Percentiles rank a stretch among this genome's conserved stretches.
Conservation (phyloP, 192 early-diverging fungal species). For the Coemansia sp. region DNA sequence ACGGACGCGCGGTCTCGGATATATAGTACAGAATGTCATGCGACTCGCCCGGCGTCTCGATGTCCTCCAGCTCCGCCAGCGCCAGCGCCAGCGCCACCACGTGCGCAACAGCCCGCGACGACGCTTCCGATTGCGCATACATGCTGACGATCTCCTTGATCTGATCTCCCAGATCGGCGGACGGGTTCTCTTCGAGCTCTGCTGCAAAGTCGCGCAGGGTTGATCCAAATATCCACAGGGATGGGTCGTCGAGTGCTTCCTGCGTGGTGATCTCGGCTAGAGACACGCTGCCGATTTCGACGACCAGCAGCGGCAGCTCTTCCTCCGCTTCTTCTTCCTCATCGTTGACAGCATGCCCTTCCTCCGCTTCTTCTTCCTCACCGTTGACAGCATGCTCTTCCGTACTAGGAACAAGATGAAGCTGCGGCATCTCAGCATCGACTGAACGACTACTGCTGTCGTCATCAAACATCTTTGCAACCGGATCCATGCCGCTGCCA, state of each 20-base stretch:
- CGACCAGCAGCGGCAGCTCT: constrained; percentile 6
- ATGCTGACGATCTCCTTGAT: constrained; percentile 42
- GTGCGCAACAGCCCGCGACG: constrained; percentile 44
- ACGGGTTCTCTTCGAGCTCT: not conserved
- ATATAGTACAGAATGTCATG: constrained; percentile 32
- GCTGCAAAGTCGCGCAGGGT: constrained; percentile 40
- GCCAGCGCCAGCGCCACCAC: constrained; percentile 35
- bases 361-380: not conserved
- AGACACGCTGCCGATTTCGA: not conserved
- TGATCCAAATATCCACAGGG: constrained; percentile 59
- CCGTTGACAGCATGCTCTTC: not conserved
- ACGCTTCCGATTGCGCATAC: constrained; percentile 54
- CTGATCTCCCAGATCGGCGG: not conserved
- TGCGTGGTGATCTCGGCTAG: constrained; percentile 7
- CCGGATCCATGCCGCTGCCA: not conserved
- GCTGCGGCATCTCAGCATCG: not conserved
- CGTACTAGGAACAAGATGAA: not conserved
- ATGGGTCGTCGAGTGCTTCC: constrained; percentile 41
- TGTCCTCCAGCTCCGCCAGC: constrained; percentile 44
- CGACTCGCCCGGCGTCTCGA: constrained; percentile 39
- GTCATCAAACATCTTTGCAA: constrained; percentile 46
- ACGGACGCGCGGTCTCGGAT: not conserved
- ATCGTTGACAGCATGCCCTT: too few species aligned
- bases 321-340: constrained; percentile 7
- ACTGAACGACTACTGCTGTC: not conserved